Evolutionary conservation across 352 stramenopile genomes (phyloP).

Genomic region (Pythium myriotylum): DNA sequence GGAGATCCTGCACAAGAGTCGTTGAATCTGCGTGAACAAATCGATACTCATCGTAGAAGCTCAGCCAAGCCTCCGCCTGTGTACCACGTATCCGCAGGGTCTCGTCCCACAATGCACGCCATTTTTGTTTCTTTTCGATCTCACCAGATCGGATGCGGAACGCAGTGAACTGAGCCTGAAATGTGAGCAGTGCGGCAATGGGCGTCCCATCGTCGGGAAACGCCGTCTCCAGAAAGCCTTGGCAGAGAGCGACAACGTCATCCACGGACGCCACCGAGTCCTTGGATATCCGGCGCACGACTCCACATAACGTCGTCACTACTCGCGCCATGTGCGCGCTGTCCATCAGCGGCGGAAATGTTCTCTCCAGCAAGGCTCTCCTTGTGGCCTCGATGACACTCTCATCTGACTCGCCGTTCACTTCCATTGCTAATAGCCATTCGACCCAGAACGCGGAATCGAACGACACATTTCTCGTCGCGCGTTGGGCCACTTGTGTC

Average conservation of each 20-base stretch:
- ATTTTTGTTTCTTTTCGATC: conserved; percentile 4
- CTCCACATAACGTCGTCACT: conserved; percentile 37
- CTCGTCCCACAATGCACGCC: conserved; percentile 37
- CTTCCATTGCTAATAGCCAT: conserved; percentile 58
- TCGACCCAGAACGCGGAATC: conserved; percentile 64
- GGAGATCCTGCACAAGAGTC: conserved; percentile 30
- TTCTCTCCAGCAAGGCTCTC: conserved; percentile 35
- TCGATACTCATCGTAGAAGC: conserved; percentile 47
- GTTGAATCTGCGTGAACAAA: conserved; percentile 13
- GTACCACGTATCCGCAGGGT: conserved; percentile 32
- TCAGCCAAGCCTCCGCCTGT: conserved; percentile 44
- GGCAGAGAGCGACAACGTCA: conserved; percentile 35
- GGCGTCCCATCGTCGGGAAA: conserved; percentile 44
- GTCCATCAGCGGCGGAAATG: conserved; percentile 49
- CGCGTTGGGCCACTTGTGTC: conserved; percentile 34
- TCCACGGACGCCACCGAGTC: conserved; percentile 31
- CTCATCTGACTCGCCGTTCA: background rate
- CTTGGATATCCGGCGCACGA: conserved; percentile 14
- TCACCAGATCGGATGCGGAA: conserved; percentile 15
- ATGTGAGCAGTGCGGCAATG: conserved; percentile 39
- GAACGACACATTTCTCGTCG: conserved; percentile 69
- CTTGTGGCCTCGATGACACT: conserved; percentile 34
- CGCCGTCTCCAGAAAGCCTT: conserved; percentile 34
- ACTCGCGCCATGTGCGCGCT: conserved; percentile 50
- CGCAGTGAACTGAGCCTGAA: conserved; percentile 49